Conservation (phyloP, 148 eudicot species). For the Silene uniflora region DNA sequence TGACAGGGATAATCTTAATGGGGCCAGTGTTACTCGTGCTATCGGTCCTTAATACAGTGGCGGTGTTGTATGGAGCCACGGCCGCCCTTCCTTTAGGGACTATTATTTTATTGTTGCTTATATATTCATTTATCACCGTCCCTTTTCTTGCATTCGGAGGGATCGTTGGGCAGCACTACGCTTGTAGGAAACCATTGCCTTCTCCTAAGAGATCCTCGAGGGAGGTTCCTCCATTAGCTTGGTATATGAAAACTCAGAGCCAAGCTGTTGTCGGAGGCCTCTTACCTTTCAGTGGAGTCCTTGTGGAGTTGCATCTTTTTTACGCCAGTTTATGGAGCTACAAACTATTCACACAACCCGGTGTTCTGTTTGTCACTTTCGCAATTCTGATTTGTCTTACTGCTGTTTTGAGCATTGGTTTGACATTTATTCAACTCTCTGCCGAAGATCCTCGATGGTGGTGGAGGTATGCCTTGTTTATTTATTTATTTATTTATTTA, state of each 20-base stretch:
- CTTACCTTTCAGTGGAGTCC: slow-evolving; percentile 69
- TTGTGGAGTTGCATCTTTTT: slow-evolving; percentile 63
- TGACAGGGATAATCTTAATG: slow-evolving; percentile 54
- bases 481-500: too few relatives aligned
- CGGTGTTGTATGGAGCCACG: slow-evolving; percentile 51
- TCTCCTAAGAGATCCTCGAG: slow-evolving; percentile 46
- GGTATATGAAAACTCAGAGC: slow-evolving; percentile 57
- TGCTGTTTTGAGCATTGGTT: slow-evolving; percentile 32
- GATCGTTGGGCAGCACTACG: slow-evolving; percentile 45
- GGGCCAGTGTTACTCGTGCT: slow-evolving; percentile 46
- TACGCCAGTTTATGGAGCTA: slow-evolving; percentile 79
- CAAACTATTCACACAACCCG: slow-evolving; percentile 48
- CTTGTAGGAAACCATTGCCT: slow-evolving; percentile 40
- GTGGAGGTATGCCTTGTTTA: slow-evolving; percentile 61
- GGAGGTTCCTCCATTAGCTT: slow-evolving; percentile 52
- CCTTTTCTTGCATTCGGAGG: slow-evolving; percentile 72
- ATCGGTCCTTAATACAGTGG: slow-evolving; percentile 49
- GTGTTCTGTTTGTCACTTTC: slow-evolving; percentile 49
- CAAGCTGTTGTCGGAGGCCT: slow-evolving; percentile 76
- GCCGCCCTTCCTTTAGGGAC: slow-evolving; percentile 75
- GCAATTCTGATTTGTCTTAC: slow-evolving; percentile 54
- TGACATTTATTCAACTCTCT: slow-evolving; percentile 40
- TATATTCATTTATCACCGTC: slow-evolving; percentile 35
- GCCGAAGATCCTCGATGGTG: slow-evolving; percentile 39
- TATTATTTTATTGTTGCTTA: slow-evolving; percentile 41